Percentiles rank a stretch among this genome's conserved stretches.
phyloP scores from a whole-genome alignment of 441 rosid species.

The Oxalis stricta region DNA sequence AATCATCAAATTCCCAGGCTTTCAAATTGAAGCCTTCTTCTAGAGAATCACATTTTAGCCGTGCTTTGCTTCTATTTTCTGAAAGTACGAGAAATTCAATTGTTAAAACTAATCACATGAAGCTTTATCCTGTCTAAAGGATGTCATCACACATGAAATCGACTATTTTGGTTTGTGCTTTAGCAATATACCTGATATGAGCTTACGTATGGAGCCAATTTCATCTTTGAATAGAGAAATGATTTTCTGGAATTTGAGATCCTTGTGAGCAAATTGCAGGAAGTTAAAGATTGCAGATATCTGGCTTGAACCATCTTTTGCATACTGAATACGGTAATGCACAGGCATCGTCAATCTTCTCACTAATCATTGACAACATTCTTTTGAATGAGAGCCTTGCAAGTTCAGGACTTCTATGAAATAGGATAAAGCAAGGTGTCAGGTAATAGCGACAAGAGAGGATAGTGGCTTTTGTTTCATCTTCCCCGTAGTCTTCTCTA shows the following conservation, averaged over 20 bases:
- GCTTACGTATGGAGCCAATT: conserved; percentile 28
- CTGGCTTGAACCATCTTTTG: conserved; percentile 17
- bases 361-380: conserved; percentile 29
- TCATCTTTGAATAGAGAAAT: conserved; percentile 30
- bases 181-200: conserved; percentile 60
- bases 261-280: conserved; percentile 36
- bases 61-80: no score
- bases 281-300: conserved; percentile 35
- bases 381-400: conserved; percentile 26
- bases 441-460: conserved; percentile 33
- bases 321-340: conserved; percentile 12
- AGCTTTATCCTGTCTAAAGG: no score
- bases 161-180: no score
- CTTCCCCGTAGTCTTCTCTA: no score
- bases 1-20: no score
- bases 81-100: no score
- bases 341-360: conserved; percentile 14
- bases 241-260: conserved; percentile 30
- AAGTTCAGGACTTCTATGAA: conserved; percentile 46
- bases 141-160: no score
- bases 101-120: no score
- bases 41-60: no score
- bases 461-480: conserved; percentile 14
- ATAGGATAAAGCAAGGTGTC: conserved; percentile 53
- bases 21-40: no score